Evolutionary conservation across 768 basidiomycete species (phyloP).

Genomic region (Suillus brevipes): DNA sequence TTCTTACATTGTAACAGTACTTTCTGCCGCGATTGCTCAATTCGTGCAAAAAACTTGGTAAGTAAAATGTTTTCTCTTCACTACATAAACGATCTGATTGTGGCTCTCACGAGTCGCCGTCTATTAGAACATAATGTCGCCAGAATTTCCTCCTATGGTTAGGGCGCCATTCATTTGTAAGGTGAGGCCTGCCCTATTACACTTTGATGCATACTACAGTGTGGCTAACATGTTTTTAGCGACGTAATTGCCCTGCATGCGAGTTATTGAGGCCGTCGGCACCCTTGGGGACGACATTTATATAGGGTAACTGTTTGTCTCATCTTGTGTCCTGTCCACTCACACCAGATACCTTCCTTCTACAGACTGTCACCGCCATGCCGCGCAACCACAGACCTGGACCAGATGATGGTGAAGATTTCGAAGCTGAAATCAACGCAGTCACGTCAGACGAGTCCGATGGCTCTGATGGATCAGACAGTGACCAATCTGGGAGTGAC

Average conservation of each 20-base stretch:
- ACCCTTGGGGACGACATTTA: background rate
- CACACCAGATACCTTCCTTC: background rate
- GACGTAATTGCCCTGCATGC: background rate
- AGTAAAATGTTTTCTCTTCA: background rate
- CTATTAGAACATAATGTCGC: background rate
- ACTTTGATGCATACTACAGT: background rate
- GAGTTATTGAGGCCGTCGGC: background rate
- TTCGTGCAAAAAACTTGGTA: background rate
- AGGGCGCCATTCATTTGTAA: background rate
- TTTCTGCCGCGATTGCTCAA: no score
- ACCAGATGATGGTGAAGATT: background rate
- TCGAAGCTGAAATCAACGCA: background rate
- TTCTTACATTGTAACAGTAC: no score
- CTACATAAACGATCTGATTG: background rate
- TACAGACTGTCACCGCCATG: background rate
- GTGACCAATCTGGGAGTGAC: background rate
- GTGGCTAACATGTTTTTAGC: background rate
- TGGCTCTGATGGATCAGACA: background rate
- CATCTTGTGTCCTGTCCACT: background rate
- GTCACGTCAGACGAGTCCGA: background rate
- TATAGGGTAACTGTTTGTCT: background rate
- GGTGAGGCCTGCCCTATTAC: background rate
- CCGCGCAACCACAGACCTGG: background rate
- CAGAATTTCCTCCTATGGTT: background rate
- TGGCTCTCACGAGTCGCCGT: background rate